phyloP scores from a whole-genome alignment of 345 rosid species.

The Syzygium jambos region DNA sequence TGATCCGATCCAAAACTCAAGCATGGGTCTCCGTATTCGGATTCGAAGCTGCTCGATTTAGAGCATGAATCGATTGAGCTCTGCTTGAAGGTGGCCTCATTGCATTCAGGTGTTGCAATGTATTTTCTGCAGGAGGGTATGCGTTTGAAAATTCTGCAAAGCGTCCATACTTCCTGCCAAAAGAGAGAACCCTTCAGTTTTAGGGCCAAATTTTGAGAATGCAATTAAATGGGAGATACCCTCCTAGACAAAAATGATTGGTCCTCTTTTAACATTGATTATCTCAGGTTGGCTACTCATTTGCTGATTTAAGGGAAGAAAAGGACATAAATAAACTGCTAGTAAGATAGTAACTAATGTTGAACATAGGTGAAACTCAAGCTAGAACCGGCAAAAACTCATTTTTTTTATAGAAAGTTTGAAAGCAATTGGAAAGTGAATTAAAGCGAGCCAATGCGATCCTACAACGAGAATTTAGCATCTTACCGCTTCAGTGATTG shows the following conservation, averaged over 20 bases:
- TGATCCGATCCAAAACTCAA: constrained; percentile 3
- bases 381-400: not conserved
- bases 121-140: not conserved
- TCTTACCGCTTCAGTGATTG: constrained; percentile 1
- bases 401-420: not conserved
- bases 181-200: not conserved
- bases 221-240: not conserved
- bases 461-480: not conserved
- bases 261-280: not conserved
- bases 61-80: not conserved
- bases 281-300: not conserved
- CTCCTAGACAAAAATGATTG: not conserved
- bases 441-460: not conserved
- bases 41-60: constrained; percentile 7
- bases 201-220: not conserved
- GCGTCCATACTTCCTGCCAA: constrained; percentile 16
- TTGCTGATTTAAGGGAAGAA: not conserved
- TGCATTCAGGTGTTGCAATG: not conserved
- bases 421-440: not conserved
- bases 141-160: constrained; percentile 13
- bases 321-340: not conserved
- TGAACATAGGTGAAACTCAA: not conserved
- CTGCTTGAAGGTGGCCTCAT: not conserved
- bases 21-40: constrained; percentile 4
- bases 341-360: not conserved